These are phyloP conservation scores for Clavaria fumosa DNA, from an alignment of 768 basidiomycete genomes.

Conservation along the genomic window DNA sequence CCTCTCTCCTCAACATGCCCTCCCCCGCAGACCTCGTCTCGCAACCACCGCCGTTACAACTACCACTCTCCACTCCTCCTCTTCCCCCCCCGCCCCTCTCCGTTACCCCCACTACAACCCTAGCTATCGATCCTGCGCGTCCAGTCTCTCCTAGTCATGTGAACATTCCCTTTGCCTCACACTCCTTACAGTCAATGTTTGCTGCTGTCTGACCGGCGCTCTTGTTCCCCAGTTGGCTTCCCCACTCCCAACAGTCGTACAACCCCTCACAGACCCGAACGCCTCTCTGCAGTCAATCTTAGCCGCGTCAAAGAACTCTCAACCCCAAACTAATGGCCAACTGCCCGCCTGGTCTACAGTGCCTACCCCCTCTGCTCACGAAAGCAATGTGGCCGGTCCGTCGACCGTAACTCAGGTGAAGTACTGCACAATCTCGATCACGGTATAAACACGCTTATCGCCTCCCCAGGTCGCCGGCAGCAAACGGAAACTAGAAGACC, in stretches of 20 bases:
- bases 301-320: constrained; percentile 32
- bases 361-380: constrained; percentile 15
- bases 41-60: background rate
- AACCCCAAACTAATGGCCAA: constrained; percentile 26
- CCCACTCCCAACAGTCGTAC: constrained; percentile 18
- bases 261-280: constrained; percentile 24
- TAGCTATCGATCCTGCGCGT: too few relatives aligned
- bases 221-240: constrained; percentile 9
- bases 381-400: constrained; percentile 16
- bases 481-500: constrained; percentile 66
- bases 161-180: too few relatives aligned
- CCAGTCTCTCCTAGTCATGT: too few relatives aligned
- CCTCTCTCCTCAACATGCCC: background rate
- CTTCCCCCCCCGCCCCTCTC: background rate
- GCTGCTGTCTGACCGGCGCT: too few relatives aligned
- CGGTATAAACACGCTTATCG: constrained; percentile 6
- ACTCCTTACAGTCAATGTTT: too few relatives aligned
- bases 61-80: background rate
- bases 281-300: constrained; percentile 36
- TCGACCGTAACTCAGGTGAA: constrained; percentile 26
- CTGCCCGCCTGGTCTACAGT: constrained; percentile 26
- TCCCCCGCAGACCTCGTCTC: background rate
- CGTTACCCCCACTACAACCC: background rate
- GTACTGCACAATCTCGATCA: constrained; percentile 6
- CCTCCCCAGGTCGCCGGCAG: constrained; percentile 26